phyloP scores from a whole-genome alignment of 78 protist species.

The Chrysochromulina tobinii region DNA sequence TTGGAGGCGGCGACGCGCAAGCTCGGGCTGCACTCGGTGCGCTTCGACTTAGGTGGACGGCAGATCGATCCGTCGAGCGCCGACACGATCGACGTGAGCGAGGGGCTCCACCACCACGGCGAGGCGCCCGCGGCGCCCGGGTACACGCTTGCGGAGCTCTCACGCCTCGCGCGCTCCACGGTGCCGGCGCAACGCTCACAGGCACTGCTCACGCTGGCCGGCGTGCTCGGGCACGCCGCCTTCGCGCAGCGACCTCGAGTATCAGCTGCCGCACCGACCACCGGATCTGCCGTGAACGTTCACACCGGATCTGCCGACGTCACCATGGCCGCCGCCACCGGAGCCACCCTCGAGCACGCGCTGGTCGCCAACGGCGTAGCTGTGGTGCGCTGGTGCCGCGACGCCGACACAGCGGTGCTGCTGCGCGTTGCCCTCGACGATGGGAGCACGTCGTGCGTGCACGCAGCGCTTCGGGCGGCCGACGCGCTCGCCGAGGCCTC shows the following conservation, averaged over 20 bases:
- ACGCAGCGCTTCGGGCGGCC: background rate
- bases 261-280: too few species aligned
- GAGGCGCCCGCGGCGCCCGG: constrained; percentile 36
- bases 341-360: too few species aligned
- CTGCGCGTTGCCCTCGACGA: constrained; percentile 3
- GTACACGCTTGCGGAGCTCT: constrained; percentile 34
- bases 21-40: background rate
- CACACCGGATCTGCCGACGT: too few species aligned
- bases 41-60: background rate
- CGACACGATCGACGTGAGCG: background rate
- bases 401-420: background rate
- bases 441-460: background rate
- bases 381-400: background rate
- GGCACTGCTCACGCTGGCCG: constrained; percentile 13
- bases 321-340: too few species aligned
- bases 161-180: constrained; percentile 12
- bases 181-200: constrained; percentile 21
- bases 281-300: too few species aligned
- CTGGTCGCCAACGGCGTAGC: too few species aligned
- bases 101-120: constrained; percentile 45
- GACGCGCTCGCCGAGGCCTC: background rate
- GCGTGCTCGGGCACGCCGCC: too few species aligned
- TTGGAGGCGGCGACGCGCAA: background rate
- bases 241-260: background rate
- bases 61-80: background rate